Conservation (phyloP, 306 rosid species). For the Prunus kanzakura region DNA sequence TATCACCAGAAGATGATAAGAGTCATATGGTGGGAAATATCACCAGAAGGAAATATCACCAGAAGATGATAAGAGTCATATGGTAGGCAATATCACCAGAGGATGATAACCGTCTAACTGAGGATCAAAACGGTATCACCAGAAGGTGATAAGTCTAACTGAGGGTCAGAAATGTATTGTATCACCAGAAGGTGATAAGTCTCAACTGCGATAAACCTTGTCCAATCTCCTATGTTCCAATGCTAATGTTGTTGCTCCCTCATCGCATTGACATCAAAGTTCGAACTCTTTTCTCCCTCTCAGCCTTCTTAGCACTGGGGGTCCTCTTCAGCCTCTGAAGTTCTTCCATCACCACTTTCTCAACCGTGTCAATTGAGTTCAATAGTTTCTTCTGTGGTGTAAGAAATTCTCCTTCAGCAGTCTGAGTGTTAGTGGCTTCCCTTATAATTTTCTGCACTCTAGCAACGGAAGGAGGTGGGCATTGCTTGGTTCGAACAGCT, state of each 20-base stretch:
- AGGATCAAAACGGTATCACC: too few species aligned
- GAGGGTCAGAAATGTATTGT: too few species aligned
- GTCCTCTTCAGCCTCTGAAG: conserved; percentile 61
- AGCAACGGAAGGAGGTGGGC: conserved; percentile 22
- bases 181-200: conserved; percentile 1
- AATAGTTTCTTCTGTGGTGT: conserved; percentile 83
- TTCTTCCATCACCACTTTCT: conserved; percentile 66
- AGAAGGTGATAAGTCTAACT: too few species aligned
- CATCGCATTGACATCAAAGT: conserved; percentile 84
- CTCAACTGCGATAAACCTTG: not conserved
- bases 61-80: not conserved
- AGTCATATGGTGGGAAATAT: too few species aligned
- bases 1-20: conserved; percentile 6
- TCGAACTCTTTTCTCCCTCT: conserved; percentile 56
- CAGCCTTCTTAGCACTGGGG: conserved; percentile 68
- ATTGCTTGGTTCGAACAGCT: conserved; percentile 9
- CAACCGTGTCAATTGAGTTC: conserved; percentile 61
- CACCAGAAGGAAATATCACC: conserved; percentile 11
- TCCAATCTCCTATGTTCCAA: not conserved
- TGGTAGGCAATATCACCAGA: too few species aligned
- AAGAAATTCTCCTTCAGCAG: conserved; percentile 33
- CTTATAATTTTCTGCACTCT: conserved; percentile 44
- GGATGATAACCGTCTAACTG: too few species aligned
- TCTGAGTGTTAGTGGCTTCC: conserved; percentile 33
- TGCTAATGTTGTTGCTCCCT: not conserved